Percentiles rank a stretch among this genome's conserved stretches.
Evolutionary conservation across 805 yeast species (phyloP).

Genomic region (Crinitomyces ghanaensis): DNA sequence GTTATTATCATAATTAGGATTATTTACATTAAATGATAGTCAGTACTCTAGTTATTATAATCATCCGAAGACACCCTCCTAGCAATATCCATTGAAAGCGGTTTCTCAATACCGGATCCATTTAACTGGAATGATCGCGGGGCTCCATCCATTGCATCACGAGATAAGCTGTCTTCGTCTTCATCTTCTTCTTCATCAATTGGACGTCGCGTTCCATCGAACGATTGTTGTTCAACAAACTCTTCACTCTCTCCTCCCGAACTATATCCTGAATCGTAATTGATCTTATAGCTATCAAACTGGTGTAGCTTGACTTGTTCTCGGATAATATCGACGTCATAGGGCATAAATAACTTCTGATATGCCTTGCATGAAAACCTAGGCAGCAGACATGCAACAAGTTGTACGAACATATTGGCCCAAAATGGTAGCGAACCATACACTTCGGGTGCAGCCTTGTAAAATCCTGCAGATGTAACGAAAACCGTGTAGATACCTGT

Average conservation of each 20-base stretch:
- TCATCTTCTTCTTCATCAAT: too few species aligned
- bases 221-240: background rate
- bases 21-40: too few species aligned
- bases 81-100: too few species aligned
- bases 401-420: slow-evolving; percentile 45
- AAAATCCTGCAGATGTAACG: slow-evolving; percentile 41
- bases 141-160: too few species aligned
- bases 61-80: too few species aligned
- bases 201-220: too few species aligned
- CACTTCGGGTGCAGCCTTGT: slow-evolving; percentile 46
- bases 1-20: too few species aligned
- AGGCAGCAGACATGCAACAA: slow-evolving; percentile 44
- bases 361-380: slow-evolving; percentile 42
- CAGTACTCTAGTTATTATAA: too few species aligned
- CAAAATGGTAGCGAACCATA: slow-evolving; percentile 52
- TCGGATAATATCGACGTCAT: slow-evolving; percentile 54
- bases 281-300: slow-evolving; percentile 22
- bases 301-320: slow-evolving; percentile 41
- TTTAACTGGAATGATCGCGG: too few species aligned
- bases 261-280: slow-evolving; percentile 5
- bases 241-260: background rate
- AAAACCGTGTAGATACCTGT: slow-evolving; percentile 58
- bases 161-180: too few species aligned
- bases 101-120: too few species aligned
- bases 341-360: slow-evolving; percentile 41